Conservation (phyloP, 108 stramenopile genomes). For the Skeletonema potamos region DNA sequence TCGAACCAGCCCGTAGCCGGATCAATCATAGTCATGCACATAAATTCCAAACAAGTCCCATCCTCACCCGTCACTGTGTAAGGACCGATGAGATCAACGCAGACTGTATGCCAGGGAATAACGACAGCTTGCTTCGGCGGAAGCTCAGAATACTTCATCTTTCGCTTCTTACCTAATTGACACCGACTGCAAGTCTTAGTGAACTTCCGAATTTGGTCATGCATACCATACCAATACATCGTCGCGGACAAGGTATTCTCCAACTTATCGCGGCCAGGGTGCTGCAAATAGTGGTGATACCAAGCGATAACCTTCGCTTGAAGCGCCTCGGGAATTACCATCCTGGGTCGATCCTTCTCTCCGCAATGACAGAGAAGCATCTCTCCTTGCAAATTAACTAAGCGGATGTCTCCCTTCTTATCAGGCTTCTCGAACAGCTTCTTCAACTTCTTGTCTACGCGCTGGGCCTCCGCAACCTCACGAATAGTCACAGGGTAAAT, state of each 20-base stretch:
- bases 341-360: background rate
- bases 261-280: conserved; percentile 9
- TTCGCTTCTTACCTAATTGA: background rate
- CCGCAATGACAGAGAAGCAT: too few species aligned
- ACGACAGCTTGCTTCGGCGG: background rate
- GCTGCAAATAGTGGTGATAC: conserved; percentile 26
- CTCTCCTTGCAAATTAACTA: too few species aligned
- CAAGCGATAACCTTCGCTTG: background rate
- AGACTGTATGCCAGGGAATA: background rate
- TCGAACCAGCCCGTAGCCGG: conserved; percentile 54
- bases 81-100: background rate
- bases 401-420: too few species aligned
- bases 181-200: background rate
- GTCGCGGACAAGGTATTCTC: conserved; percentile 19
- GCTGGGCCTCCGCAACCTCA: too few species aligned
- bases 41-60: conserved; percentile 19
- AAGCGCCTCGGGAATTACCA: background rate
- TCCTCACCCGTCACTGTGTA: conserved; percentile 6
- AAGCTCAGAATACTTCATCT: background rate
- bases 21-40: conserved; percentile 51
- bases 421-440: too few species aligned
- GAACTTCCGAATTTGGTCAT: background rate
- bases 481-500: too few species aligned
- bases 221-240: conserved; percentile 22
- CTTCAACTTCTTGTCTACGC: too few species aligned